Conservation (phyloP, 139 green algal genomes). For the Micromonas pusilla region DNA sequence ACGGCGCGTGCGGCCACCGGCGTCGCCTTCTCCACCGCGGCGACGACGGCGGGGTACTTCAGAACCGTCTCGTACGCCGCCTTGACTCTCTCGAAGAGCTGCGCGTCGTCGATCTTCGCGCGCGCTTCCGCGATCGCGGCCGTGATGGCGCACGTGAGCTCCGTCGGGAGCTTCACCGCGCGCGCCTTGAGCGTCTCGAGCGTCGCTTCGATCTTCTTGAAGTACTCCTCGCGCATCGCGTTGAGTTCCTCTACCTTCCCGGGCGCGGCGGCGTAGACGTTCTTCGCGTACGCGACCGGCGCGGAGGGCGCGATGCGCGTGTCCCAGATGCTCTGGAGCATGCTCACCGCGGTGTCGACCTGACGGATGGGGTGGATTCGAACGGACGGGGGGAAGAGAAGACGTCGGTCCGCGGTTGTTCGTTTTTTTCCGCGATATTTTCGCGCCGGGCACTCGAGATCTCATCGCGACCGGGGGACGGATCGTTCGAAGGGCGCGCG, state of each 20-base stretch:
- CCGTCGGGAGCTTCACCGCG: background rate
- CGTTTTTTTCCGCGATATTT: too few relatives aligned
- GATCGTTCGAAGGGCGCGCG: too few relatives aligned
- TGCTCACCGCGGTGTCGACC: background rate
- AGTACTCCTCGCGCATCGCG: background rate
- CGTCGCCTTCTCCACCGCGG: background rate
- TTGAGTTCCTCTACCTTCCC: background rate
- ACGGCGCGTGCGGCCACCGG: background rate
- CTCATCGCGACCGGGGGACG: too few relatives aligned
- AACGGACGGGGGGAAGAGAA: too few relatives aligned
- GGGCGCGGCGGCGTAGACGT: too few relatives aligned
- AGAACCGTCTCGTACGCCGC: background rate
- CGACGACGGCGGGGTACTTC: background rate
- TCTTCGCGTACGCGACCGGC: background rate
- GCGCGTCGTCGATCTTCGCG: background rate
- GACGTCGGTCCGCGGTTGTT: too few relatives aligned
- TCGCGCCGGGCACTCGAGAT: too few relatives aligned
- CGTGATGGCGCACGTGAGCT: background rate
- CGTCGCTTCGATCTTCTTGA: background rate
- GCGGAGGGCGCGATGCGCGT: background rate
- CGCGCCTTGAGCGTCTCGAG: background rate
- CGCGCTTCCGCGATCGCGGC: background rate
- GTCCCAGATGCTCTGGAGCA: background rate
- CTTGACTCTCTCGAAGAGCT: background rate
- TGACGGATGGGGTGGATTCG: too few relatives aligned